Evolutionary conservation across 1,139 yeast species (phyloP), one percentile per base, ranked within the genome.

Genomic region (Kurtzmaniella quercitrusa): DNA sequence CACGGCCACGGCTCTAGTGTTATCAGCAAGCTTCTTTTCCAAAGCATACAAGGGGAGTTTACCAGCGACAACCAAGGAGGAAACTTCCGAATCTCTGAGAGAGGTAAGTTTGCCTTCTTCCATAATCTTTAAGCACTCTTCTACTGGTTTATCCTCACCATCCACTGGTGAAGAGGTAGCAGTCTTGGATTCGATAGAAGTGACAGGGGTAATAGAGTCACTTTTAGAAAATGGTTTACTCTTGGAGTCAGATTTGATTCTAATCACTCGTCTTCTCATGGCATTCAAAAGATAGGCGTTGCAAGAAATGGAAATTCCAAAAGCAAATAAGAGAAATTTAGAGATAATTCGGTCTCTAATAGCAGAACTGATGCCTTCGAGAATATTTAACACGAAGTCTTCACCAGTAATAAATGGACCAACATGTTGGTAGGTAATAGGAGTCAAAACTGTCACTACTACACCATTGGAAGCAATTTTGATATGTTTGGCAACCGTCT

Each of bases 41-140:
- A 94, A 76, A 0, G 98, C 96, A 61, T 94, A 91, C 46, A 93
- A 70, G 25, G 98, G 98, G 47, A 94, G 69, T 58, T 87, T 87
- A 34, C 95, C 95, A 12, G 77, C 66, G 14, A 80, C 75, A 38
- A 86, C 91, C 50, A 93, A 77, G 2, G 79, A 67, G 5, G 85
- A 75, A 47, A 93, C 77, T 64, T 93, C 96, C 41, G 79, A 83
- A 60, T 93, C 80, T 44, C 68, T 69, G 50, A 93, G 75, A 18
- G 79, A 70, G 53, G 78, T 77, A 34, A 88, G 79, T 38, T 81
- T 73, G 21, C 98, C 98, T 2, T 78, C 81, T 59, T 88, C 84
- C 70, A 87, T 64, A 21, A 79, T 60, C 14, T 72, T 73, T 40
- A 76, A 70, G 49, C 90, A 75, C 49, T 85, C 89, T 3, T 85